Conservation (phyloP, 2,329 filamentous ascomycete genomes). For the Biscogniauxia mediterranea region DNA sequence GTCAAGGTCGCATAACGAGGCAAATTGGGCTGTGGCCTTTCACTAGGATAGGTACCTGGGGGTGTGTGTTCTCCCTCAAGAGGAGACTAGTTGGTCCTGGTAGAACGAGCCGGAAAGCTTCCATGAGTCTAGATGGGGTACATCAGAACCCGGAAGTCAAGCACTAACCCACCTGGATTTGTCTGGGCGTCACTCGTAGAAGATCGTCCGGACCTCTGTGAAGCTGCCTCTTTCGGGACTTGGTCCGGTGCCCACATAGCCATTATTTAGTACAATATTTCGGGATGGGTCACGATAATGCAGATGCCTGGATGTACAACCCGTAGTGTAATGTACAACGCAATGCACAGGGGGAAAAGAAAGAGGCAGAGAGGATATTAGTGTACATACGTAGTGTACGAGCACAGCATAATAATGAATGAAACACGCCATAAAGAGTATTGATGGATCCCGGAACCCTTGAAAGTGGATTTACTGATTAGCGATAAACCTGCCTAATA, state of each 20-base stretch:
- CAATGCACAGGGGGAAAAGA: neutral
- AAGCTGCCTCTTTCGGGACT: conserved; percentile 5
- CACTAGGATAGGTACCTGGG: conserved; percentile 8
- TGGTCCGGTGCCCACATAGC: neutral
- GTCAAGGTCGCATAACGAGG: conserved; percentile 25
- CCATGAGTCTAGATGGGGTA: conserved; percentile 25
- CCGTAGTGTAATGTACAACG: conserved; percentile 8
- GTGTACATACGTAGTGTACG: conserved; percentile 13
- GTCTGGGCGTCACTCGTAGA: conserved; percentile 15
- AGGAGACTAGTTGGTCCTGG: conserved; percentile 9
- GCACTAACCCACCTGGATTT: conserved; percentile 13
- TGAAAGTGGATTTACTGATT: neutral
- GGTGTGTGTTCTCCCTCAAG: conserved; percentile 2
- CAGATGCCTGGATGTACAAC: conserved; percentile 12
- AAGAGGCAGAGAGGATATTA: neutral
- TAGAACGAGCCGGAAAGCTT: conserved; percentile 29
- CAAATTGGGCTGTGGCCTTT: conserved; percentile 20
- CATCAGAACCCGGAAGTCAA: conserved; percentile 23
- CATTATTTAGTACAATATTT: neutral
- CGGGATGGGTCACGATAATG: conserved; percentile 14
- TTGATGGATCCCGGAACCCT: neutral
- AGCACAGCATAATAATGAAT: conserved; percentile 28
- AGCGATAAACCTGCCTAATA: neutral
- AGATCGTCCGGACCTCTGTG: conserved; percentile 18
- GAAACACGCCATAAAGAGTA: conserved; percentile 24